Evolutionary conservation across 192 early-diverging fungal species (phyloP), one percentile per base, ranked within the genome.

Genomic region (Powellomyces hirtus): DNA sequence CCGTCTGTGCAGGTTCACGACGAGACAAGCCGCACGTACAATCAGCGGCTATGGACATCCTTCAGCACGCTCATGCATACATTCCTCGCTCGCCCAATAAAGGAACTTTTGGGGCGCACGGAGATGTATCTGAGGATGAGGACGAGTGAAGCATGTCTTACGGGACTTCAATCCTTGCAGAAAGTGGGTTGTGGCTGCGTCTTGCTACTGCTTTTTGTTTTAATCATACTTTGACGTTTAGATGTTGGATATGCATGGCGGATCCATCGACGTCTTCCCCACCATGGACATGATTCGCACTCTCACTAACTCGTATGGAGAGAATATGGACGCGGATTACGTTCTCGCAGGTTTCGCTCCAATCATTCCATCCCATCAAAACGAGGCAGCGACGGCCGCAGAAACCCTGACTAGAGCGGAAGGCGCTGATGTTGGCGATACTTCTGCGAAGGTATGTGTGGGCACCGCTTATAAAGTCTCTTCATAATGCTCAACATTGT

Each of bases 101-200:
- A 26, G 5, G 62, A 64, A 14, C 13, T 66, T 26, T 24, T 72
- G 37, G 33, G 16, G 18, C 31, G 30, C 22, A 64, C 62, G 22
- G 37, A 38, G 18, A 72, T 56, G 55, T 72, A 72, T 30, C 24
- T 72, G 20, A 62, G 70, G 10, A 40, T 49, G 40, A 26, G 62
- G 16, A 64, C 55, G 0, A 22, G 26, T 5, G 26, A 34, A 31
- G 70, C 63, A 22, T 65, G 70, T 38, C 66, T 72, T 40, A 55
- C 63, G n/a, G 49, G 63, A 37, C 24, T 65, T 13, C 26, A 56
- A 16, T 40, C 34, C n/a, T n/a, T n/a, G 0, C 33, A 64, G 20
- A 36, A 22, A 22, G 59, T 34, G 40, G 51, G 64, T 0, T 0
- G 53, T n/a, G 18, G 0, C 13, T 62, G n/a, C n/a, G n/a, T n/a